A percentile compares a stretch with the other conserved stretches of the same genome.
Evolutionary conservation across 1,139 yeast species (phyloP).

Genomic region (Blastobotrys apis): DNA sequence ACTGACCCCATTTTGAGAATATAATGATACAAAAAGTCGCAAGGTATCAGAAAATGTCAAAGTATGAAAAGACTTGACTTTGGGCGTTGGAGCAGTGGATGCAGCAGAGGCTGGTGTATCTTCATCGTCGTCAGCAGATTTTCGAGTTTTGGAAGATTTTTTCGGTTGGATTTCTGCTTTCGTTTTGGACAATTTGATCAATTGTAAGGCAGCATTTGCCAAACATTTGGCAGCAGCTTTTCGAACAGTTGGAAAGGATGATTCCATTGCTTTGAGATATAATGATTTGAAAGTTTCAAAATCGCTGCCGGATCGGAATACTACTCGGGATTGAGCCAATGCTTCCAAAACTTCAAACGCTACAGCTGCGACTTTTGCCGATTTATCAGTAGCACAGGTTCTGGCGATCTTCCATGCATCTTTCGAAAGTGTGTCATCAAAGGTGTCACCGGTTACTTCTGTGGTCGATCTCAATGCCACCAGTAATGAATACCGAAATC

Average conservation of each 20-base stretch:
- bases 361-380: conserved; percentile 32
- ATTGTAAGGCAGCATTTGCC: conserved; percentile 27
- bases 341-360: conserved; percentile 29
- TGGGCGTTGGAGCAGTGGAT: conserved; percentile 11
- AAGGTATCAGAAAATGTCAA: conserved; percentile 23
- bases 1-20: conserved; percentile 21
- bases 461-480: conserved; percentile 26
- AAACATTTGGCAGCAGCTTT: conserved; percentile 34
- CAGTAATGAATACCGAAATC: conserved; percentile 28
- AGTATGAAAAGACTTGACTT: conserved; percentile 13
- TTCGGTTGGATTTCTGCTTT: conserved; percentile 22
- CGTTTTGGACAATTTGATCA: conserved; percentile 23
- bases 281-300: conserved; percentile 29
- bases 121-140: conserved; percentile 20
- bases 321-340: conserved; percentile 21
- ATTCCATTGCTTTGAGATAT: conserved; percentile 31
- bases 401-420: conserved; percentile 35
- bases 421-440: conserved; percentile 33
- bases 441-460: conserved; percentile 30
- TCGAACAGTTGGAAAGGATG: conserved; percentile 28
- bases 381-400: conserved; percentile 28
- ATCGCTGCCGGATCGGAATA: conserved; percentile 31
- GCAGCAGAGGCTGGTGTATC: conserved; percentile 18
- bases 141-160: conserved; percentile 18
- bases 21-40: conserved; percentile 19